Conservation (phyloP, 2,329 filamentous ascomycete species). For the Gnomoniopsis sp. region DNA sequence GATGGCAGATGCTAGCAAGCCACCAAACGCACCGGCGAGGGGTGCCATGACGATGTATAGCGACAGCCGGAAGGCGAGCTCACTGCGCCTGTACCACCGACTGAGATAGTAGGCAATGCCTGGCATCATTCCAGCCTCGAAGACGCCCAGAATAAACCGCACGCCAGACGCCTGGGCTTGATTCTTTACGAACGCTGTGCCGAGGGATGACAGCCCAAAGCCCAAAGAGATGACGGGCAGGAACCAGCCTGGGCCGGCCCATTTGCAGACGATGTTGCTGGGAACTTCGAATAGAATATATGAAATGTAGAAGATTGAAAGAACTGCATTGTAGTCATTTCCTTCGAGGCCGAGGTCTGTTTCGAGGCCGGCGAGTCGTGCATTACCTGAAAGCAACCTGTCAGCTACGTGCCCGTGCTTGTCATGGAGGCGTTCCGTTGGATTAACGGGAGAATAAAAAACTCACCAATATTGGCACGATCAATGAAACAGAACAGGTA, state of each 20-base stretch:
- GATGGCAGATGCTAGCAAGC: constrained; percentile 53
- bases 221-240: constrained; percentile 58
- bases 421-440: no score
- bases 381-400: constrained; percentile 52
- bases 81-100: constrained; percentile 59
- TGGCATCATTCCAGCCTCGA: constrained; percentile 72
- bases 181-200: constrained; percentile 62
- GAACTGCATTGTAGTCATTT: constrained; percentile 66
- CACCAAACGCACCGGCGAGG: constrained; percentile 63
- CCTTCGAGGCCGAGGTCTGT: constrained; percentile 55
- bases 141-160: constrained; percentile 64
- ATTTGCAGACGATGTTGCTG: constrained; percentile 65
- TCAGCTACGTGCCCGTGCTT: not conserved
- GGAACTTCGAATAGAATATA: constrained; percentile 75
- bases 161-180: constrained; percentile 52
- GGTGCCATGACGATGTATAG: constrained; percentile 61
- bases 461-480: constrained; percentile 66
- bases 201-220: constrained; percentile 62
- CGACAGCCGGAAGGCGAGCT: constrained; percentile 57
- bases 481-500: constrained; percentile 76
- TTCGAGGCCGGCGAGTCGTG: constrained; percentile 62
- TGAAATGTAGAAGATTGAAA: constrained; percentile 68
- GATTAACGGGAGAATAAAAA: not conserved
- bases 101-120: constrained; percentile 72
- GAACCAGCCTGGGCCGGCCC: constrained; percentile 69